These are phyloP conservation scores for Diutina rugosa DNA, from an alignment of 1,139 yeast genomes.

Conservation along the genomic window DNA sequence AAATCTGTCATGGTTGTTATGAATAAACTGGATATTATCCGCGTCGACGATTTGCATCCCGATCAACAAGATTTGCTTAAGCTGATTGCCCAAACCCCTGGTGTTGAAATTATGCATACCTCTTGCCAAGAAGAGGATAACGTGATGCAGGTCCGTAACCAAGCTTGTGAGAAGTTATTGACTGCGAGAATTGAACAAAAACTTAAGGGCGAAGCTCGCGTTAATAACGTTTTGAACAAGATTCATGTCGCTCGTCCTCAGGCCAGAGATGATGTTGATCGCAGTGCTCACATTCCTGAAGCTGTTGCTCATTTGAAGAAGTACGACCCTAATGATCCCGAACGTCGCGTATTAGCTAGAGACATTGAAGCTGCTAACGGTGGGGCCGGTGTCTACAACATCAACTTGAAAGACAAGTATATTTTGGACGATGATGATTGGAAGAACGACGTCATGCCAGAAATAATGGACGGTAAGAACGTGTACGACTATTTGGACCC, in stretches of 20 bases:
- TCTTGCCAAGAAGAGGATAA: constrained; percentile 94
- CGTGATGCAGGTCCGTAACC: constrained; percentile 90
- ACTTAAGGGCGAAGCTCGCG: constrained; percentile 86
- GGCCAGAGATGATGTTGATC: constrained; percentile 72
- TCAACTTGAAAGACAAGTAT: constrained; percentile 85
- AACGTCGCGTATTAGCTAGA: constrained; percentile 69
- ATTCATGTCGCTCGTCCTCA: constrained; percentile 90
- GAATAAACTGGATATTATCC: constrained; percentile 86
- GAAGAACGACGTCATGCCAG: constrained; percentile 97
- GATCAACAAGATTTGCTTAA: constrained; percentile 65
- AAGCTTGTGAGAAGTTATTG: constrained; percentile 91
- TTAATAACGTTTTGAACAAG: constrained; percentile 80
- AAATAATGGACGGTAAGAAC: constrained; percentile 87
- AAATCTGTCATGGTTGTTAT: constrained; percentile 91
- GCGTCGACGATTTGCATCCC: constrained; percentile 68
- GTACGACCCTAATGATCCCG: constrained; percentile 71
- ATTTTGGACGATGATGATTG: constrained; percentile 90
- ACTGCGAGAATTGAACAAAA: constrained; percentile 96
- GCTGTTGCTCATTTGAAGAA: constrained; percentile 44
- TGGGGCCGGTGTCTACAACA: constrained; percentile 96
- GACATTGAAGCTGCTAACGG: constrained; percentile 92
- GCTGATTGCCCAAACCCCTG: constrained; percentile 48
- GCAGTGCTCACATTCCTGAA: constrained; percentile 78
- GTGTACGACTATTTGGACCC: constrained; percentile 96
- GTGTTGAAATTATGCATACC: constrained; percentile 85